Conservation (phyloP, 129 eudicot genomes). For the Saposhnikovia divaricata region DNA sequence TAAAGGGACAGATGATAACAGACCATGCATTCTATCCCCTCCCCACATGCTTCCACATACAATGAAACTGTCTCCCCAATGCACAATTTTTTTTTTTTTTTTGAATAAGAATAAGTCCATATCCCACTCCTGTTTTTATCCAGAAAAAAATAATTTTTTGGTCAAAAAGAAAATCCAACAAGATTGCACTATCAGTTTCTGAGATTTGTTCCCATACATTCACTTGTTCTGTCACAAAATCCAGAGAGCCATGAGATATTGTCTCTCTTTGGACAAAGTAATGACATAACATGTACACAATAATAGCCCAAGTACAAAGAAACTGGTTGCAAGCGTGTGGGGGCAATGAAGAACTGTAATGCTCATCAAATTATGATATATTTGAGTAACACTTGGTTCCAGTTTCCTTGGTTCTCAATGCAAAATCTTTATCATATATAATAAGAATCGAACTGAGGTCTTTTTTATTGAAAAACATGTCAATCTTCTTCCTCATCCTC, state of each 20-base stretch:
- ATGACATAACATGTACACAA: background rate
- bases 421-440: too few species aligned
- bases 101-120: slow-evolving; percentile 26
- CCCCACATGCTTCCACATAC: slow-evolving; percentile 18
- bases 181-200: background rate
- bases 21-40: slow-evolving; percentile 17
- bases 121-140: slow-evolving; percentile 28
- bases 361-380: background rate
- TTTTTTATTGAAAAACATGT: too few species aligned
- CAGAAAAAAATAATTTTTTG: slow-evolving; percentile 15
- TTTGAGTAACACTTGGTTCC: too few species aligned
- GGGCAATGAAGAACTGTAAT: background rate
- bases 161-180: slow-evolving; percentile 33
- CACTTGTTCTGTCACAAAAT: slow-evolving; percentile 10
- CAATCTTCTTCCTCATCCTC: too few species aligned
- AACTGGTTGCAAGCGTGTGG: background rate
- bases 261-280: slow-evolving; percentile 4
- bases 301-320: background rate
- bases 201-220: slow-evolving; percentile 10
- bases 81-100: too few species aligned
- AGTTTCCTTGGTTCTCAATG: background rate
- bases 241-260: slow-evolving; percentile 1
- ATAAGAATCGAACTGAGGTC: too few species aligned
- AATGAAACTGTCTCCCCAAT: background rate
- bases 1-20: slow-evolving; percentile 19